Base-by-base conservation (phyloP, 352 stramenopile species). In the Halophytophthora batemanensis region DNA sequence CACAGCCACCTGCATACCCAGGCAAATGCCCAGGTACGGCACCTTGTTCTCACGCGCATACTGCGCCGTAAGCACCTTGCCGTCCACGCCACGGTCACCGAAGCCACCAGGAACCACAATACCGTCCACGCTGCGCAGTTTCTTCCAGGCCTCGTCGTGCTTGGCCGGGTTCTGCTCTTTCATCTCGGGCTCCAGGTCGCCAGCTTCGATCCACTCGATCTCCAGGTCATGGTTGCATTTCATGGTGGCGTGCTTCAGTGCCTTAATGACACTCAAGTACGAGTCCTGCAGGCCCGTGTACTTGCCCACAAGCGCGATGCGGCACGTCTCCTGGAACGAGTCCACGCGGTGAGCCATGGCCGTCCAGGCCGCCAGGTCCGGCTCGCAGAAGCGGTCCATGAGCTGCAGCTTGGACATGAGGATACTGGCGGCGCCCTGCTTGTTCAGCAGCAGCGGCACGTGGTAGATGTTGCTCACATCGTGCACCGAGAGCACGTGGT, bases 401-500 rank as follows among this genome's bases (percentile, higher is more conserved):
- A 97, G 62, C 60, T 98, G 90, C 50, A 96, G 64, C 46, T 96
- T 87, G 47, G 81, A 86, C 48, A 99, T 77, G 45, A 99, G 90
- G 36, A 89, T 90, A 73, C 97, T 96, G 19, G 98, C 83, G 6
- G 80, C 84, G 22, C 93, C 90, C 68, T 99, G 98, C 71, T 98
- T 86, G 50, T 96, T 69, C 45, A 99, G 73, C 33, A 99, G 76
- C 39, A 99, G 61, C 31, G 97, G 97, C 14, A 99, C 98, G 78
- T 99, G 97, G 71, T 99, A 99, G 45, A 99, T 99, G 84, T 99
- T 99, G 70, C 82, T 97, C 43, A 99, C 97, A 59, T 99, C 97
- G 79, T 99, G 96, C 31, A 99, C 96, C 40, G 87, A 98, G 8
- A 99, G 75, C 36, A 99, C 96, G 73, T 97, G 83, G 42, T 87